Percentiles rank a stretch among this genome's conserved stretches.
These are phyloP conservation scores for Phialophora verrucosa DNA, from an alignment of 2,329 filamentous ascomycete genomes.

Conservation along the genomic window DNA sequence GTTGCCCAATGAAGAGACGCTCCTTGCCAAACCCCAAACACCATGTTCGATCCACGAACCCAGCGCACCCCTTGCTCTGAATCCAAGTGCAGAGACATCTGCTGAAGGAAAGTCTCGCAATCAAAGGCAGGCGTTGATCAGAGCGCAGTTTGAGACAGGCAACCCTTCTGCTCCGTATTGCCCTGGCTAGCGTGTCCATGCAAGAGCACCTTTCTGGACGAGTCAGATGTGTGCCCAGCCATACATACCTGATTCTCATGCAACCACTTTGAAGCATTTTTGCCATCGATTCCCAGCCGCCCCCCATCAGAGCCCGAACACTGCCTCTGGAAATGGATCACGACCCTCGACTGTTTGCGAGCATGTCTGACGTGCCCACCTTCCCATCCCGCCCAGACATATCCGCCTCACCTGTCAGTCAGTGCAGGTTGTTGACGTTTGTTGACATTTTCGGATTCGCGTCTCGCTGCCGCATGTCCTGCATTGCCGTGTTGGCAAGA, in stretches of 20 bases:
- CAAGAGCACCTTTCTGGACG: slow-evolving; percentile 24
- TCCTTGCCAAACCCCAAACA: background rate
- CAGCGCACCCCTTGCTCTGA: slow-evolving; percentile 5
- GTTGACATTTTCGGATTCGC: background rate
- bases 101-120: slow-evolving; percentile 10
- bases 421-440: background rate
- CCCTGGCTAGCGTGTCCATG: slow-evolving; percentile 19
- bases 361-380: background rate
- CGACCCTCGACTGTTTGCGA: background rate
- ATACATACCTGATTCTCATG: slow-evolving; percentile 5
- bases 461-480: background rate
- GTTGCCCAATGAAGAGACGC: background rate
- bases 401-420: background rate
- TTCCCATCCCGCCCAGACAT: background rate
- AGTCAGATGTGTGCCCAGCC: slow-evolving; percentile 10
- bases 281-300: background rate
- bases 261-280: slow-evolving; percentile 3
- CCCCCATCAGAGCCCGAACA: background rate
- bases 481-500: background rate
- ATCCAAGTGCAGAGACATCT: slow-evolving; percentile 17
- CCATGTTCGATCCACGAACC: background rate
- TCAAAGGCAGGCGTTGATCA: slow-evolving; percentile 14
- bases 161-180: slow-evolving; percentile 5
- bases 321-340: background rate
- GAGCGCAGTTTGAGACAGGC: slow-evolving; percentile 9